A percentile compares a stretch with the other conserved stretches of the same genome.
Evolutionary conservation across 2,329 filamentous ascomycete species (phyloP).

Genomic region (Penicillium sp.): DNA sequence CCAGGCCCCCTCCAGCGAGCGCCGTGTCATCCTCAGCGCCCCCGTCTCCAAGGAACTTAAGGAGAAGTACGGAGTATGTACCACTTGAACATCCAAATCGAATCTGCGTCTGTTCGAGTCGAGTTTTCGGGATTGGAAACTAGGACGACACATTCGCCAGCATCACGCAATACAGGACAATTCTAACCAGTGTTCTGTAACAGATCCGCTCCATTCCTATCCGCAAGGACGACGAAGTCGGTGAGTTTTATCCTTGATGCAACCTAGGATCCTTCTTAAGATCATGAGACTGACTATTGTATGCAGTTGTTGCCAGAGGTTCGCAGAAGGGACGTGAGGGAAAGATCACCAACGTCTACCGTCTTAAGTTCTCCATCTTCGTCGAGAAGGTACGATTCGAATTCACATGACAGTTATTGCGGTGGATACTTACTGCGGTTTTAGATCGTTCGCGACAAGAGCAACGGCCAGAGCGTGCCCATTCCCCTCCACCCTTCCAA

Average conservation of each 20-base stretch:
- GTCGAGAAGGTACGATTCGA: slow-evolving; percentile 60
- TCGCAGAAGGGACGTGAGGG: slow-evolving; percentile 96
- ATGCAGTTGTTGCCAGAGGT: slow-evolving; percentile 68
- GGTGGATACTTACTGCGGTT: slow-evolving; percentile 2
- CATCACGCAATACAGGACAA: neutral
- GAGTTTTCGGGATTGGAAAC: slow-evolving; percentile 2
- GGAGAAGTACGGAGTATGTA: slow-evolving; percentile 93
- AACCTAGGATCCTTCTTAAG: neutral
- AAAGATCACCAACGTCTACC: slow-evolving; percentile 96
- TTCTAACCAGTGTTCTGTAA: slow-evolving; percentile 14
- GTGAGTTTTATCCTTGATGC: neutral
- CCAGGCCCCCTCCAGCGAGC: slow-evolving; percentile 83
- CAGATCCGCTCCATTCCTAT: slow-evolving; percentile 91
- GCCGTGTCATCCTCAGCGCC: slow-evolving; percentile 94
- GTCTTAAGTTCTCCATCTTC: slow-evolving; percentile 95
- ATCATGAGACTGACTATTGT: neutral
- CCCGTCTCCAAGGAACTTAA: slow-evolving; percentile 92
- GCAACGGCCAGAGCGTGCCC: slow-evolving; percentile 88
- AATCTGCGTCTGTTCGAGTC: slow-evolving; percentile 8
- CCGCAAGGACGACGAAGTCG: slow-evolving; percentile 92
- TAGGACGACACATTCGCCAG: neutral
- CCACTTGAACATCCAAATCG: slow-evolving; percentile 6
- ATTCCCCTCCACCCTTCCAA: slow-evolving; percentile 93
- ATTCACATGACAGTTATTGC: neutral
- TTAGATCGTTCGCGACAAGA: slow-evolving; percentile 79